Percentiles rank a stretch among this genome's conserved stretches.
These are phyloP conservation scores for Schizochytrium sp. DNA, from an alignment of 108 stramenopile species.

Conservation along the genomic window DNA sequence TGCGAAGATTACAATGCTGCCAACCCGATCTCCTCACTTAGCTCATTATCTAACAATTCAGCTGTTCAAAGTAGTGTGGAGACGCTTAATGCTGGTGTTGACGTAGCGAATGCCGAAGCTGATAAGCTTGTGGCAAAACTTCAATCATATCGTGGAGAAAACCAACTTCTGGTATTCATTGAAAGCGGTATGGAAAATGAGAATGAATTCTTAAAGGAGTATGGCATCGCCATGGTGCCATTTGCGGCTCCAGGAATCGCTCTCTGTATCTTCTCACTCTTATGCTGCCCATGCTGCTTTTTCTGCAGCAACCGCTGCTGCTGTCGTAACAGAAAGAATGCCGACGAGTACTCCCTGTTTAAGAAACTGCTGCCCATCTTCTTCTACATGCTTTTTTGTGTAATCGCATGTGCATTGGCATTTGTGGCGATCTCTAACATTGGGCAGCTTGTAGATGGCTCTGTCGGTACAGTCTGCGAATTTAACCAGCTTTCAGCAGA, in stretches of 20 bases:
- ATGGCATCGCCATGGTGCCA: not conserved
- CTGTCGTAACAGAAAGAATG: not conserved
- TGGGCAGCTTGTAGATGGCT: conserved; percentile 14
- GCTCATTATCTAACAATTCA: not conserved
- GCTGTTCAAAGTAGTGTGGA: not conserved
- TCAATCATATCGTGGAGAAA: conserved; percentile 3
- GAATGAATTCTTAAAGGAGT: not conserved
- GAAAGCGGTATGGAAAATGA: conserved; percentile 21
- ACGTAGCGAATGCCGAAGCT: not conserved
- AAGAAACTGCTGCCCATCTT: conserved; percentile 35
- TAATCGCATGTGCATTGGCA: not conserved
- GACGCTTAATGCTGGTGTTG: not conserved
- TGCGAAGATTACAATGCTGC: not conserved
- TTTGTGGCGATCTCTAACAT: conserved; percentile 33
- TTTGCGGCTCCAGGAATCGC: conserved; percentile 16
- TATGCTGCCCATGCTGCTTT: conserved; percentile 36
- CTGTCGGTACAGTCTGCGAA: conserved; percentile 19
- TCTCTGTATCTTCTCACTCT: not conserved
- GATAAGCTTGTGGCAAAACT: not conserved
- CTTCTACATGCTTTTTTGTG: not conserved
- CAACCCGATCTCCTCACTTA: not conserved
- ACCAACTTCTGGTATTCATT: not conserved
- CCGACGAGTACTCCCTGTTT: conserved; percentile 7
- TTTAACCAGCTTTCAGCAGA: not conserved
- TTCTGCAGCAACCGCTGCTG: conserved; percentile 45